Conservation (phyloP, 495 filamentous ascomycete species). For the Ramalina intermedia region DNA sequence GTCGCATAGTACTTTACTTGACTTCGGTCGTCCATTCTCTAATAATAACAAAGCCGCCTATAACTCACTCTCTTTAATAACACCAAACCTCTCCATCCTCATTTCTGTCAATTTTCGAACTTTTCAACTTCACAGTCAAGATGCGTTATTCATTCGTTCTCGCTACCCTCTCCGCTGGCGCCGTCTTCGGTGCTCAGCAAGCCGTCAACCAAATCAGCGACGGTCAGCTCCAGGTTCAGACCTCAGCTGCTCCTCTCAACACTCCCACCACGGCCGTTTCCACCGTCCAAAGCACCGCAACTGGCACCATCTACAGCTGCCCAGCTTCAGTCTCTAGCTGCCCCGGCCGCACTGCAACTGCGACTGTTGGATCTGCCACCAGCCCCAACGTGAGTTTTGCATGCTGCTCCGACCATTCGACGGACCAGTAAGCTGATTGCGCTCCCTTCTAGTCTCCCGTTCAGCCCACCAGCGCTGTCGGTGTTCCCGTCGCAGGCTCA, state of each 20-base stretch:
- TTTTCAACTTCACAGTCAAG: slow-evolving; percentile 24
- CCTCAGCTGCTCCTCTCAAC: slow-evolving; percentile 1
- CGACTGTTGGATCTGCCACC: slow-evolving; percentile 7
- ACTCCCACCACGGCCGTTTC: slow-evolving; percentile 18
- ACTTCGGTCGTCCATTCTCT: slow-evolving; percentile 45
- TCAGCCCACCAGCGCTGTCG: neutral
- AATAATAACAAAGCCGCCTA: slow-evolving; percentile 19
- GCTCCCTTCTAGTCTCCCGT: slow-evolving; percentile 10
- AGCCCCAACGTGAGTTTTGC: neutral
- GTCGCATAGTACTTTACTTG: slow-evolving; percentile 25
- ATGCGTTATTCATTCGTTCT: slow-evolving; percentile 40
- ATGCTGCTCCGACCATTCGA: no score
- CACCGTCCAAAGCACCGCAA: slow-evolving; percentile 39
- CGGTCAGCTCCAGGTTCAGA: slow-evolving; percentile 13
- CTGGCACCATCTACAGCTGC: slow-evolving; percentile 46
- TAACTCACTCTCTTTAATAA: slow-evolving; percentile 31
- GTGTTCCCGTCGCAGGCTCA: no score
- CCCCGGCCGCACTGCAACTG: slow-evolving; percentile 14
- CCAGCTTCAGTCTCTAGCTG: slow-evolving; percentile 33
- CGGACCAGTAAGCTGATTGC: neutral
- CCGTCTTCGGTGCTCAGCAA: slow-evolving; percentile 7
- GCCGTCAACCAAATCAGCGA: slow-evolving; percentile 11
- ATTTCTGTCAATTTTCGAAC: slow-evolving; percentile 16
- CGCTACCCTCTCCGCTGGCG: slow-evolving; percentile 34
- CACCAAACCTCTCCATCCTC: slow-evolving; percentile 4